Conservation (phyloP, 805 yeast species). For the Lachancea sp. region DNA sequence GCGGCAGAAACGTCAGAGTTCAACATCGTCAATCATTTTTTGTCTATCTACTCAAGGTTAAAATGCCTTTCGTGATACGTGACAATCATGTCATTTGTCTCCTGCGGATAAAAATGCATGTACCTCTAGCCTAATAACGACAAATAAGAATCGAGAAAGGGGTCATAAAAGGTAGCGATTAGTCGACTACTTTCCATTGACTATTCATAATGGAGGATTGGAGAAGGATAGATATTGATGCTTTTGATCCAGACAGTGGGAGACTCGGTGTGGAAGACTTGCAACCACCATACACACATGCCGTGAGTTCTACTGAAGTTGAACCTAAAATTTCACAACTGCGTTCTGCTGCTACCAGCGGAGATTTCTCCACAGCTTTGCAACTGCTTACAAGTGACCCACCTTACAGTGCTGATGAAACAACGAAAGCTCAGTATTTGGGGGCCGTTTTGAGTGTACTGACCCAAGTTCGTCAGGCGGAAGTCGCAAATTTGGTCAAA, state of each 20-base stretch:
- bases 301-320: conserved; percentile 48
- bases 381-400: conserved; percentile 59
- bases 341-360: conserved; percentile 60
- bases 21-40: no score
- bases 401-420: conserved; percentile 72
- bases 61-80: no score
- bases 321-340: conserved; percentile 49
- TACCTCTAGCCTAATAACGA: no score
- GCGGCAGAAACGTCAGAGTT: no score
- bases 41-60: no score
- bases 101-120: no score
- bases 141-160: conserved; percentile 1
- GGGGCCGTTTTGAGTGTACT: conserved; percentile 63
- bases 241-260: conserved; percentile 72
- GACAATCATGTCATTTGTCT: no score
- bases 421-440: conserved; percentile 40
- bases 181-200: background rate
- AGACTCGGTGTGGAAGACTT: conserved; percentile 60
- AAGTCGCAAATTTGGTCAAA: conserved; percentile 56
- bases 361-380: conserved; percentile 65
- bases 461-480: conserved; percentile 58
- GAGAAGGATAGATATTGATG: conserved; percentile 94
- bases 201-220: conserved; percentile 52
- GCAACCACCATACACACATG: conserved; percentile 46
- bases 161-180: background rate